Base-by-base conservation (phyloP, 139 green algal genomes). In the Coelastrella sp. region DNA sequence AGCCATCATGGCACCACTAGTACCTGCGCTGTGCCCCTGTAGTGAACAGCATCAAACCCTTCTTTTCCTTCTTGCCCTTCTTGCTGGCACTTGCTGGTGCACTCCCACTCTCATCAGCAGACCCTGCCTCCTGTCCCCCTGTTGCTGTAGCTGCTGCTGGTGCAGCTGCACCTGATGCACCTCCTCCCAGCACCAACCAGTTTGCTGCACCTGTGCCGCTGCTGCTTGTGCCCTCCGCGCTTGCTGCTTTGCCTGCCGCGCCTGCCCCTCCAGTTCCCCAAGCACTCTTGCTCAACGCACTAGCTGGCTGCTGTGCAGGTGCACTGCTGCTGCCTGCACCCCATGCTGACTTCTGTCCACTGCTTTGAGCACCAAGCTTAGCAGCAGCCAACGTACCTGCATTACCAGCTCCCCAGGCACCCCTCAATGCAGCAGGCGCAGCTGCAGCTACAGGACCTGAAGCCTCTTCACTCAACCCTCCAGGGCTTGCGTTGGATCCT, bases 21-120 rank as follows among this genome's bases (percentile, higher is more conserved):
- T 80, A 80, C 72, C 34, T 80, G 72, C 72, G 60, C 62, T 84
- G 78, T 35, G 63, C n/a, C 4, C 60, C 62, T 37, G 78, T 84
- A 5, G 78, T 45, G 63, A 76, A 84, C 40, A 84, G 19, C 78
- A 84, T 37, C 78, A 84, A 38, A 6, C 78, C 60, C n/a, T 84
- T 84, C 78, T 84, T 84, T 17, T 50, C 62, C 21, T 62, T 71
- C 30, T 84, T 84, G 25, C 62, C 68, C 30, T 66, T 71, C 13
- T 34, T 40, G n/a, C 77, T 43, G 35, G 59, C 60, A 34, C 7
- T 21, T 3, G 59, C 17, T 3, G 23, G 27, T 23, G 11, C 60
- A 25, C 17, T 48, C 15, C 27, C n/a, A 37, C 37, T 43, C 8
- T 35, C 77, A 37, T 25, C 77, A 41, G 23, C n/a, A 62, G 25